Conservation (phyloP, 1,284 basidiomycete species). For the Puccinia horiana region DNA sequence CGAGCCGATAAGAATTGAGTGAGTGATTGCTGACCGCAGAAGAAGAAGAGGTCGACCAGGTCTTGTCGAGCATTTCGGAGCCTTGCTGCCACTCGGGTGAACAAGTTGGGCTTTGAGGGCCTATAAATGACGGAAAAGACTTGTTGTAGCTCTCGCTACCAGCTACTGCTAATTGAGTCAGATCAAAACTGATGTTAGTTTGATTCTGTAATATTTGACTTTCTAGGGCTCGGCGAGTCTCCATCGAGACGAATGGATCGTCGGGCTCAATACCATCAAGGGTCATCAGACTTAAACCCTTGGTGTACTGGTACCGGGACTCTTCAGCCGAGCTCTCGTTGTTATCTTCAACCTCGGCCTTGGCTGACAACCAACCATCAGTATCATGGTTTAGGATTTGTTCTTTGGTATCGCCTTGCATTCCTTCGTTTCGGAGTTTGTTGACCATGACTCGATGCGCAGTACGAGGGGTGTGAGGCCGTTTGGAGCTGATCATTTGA, state of each 20-base stretch:
- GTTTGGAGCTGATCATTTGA: constrained; percentile 33
- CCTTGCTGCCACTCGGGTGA: not conserved
- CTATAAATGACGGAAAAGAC: not conserved
- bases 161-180: constrained; percentile 16
- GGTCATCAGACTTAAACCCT: constrained; percentile 29
- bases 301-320: constrained; percentile 6
- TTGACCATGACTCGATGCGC: constrained; percentile 40
- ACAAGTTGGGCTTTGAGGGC: not conserved
- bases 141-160: constrained; percentile 11
- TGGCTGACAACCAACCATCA: constrained; percentile 6
- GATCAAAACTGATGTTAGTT: constrained; percentile 22
- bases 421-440: constrained; percentile 34
- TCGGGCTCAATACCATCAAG: constrained; percentile 44
- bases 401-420: not conserved
- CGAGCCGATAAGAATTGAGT: not conserved
- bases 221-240: constrained; percentile 43
- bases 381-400: constrained; percentile 19
- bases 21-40: constrained; percentile 13
- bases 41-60: constrained; percentile 3
- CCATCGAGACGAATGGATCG: constrained; percentile 46
- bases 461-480: constrained; percentile 43
- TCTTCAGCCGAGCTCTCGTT: not conserved
- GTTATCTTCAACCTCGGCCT: not conserved
- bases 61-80: not conserved
- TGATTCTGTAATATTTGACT: constrained; percentile 37